Percentiles rank a stretch among this genome's conserved stretches.
phyloP scores from a whole-genome alignment of 805 yeast genomes.

The Candida tammaniensis region DNA sequence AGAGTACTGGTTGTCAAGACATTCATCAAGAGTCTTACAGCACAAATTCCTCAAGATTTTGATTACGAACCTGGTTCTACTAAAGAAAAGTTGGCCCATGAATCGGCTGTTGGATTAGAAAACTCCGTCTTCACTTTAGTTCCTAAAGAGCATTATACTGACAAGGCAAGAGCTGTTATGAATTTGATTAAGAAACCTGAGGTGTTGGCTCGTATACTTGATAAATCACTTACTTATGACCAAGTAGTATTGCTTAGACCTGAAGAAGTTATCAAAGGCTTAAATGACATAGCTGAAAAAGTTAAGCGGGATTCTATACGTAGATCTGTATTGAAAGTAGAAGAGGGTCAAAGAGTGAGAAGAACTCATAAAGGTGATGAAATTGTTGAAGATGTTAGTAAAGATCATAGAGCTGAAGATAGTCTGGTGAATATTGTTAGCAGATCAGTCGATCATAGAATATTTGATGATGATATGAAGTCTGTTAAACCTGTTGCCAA shows the following conservation, averaged over 20 bases:
- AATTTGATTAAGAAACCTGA: conserved; percentile 48
- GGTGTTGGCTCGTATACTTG: conserved; percentile 56
- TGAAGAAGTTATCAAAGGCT: conserved; percentile 79
- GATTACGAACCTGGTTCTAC: conserved; percentile 17
- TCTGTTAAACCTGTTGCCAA: not conserved
- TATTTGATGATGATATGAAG: conserved; percentile 19
- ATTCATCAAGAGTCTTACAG: conserved; percentile 43
- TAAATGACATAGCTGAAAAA: conserved; percentile 65
- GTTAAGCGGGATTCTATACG: conserved; percentile 68
- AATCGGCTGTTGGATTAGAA: conserved; percentile 55
- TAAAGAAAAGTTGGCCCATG: conserved; percentile 32
- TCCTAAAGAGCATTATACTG: conserved; percentile 50
- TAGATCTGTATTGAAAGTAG: conserved; percentile 62
- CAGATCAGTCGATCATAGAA: conserved; percentile 36
- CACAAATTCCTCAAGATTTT: conserved; percentile 36
- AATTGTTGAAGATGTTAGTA: conserved; percentile 49
- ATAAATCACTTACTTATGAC: conserved; percentile 50
- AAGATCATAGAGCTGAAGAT: conserved; percentile 24
- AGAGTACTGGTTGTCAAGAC: conserved; percentile 51
- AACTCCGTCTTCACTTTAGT: conserved; percentile 39
- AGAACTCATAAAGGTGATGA: conserved; percentile 90
- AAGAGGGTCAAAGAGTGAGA: conserved; percentile 59
- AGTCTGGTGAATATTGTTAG: conserved; percentile 26
- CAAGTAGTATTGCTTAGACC: conserved; percentile 63
- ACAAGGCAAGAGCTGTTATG: conserved; percentile 59